phyloP scores from a whole-genome alignment of 345 rosid genomes.

The Triadica sebifera region DNA sequence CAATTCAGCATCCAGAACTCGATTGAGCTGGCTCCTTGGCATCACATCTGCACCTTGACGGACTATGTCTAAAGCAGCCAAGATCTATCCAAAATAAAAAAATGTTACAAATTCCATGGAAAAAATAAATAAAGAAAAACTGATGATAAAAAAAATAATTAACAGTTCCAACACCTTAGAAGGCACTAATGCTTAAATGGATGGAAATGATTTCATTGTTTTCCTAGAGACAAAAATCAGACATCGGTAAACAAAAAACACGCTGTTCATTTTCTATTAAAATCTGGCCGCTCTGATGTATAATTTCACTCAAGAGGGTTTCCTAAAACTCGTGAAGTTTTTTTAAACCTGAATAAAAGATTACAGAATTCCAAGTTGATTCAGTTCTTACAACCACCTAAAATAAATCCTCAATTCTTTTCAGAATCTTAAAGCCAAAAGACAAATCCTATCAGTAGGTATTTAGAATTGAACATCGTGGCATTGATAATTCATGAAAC shows the following conservation, averaged over 20 bases:
- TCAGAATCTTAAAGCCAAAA: background rate
- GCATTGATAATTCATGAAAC: background rate
- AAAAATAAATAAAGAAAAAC: background rate
- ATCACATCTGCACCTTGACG: slow-evolving; percentile 99
- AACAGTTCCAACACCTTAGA: background rate
- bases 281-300: background rate
- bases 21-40: slow-evolving; percentile 91
- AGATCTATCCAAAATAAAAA: slow-evolving; percentile 53
- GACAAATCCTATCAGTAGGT: background rate
- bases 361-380: background rate
- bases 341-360: background rate
- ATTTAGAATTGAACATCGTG: background rate
- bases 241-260: background rate
- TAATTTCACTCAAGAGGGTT: background rate
- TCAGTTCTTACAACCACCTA: background rate
- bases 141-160: background rate
- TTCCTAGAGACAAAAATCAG: background rate
- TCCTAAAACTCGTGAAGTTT: background rate
- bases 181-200: background rate
- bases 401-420: background rate
- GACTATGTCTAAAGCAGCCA: slow-evolving; percentile 92
- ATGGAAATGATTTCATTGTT: background rate
- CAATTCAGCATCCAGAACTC: slow-evolving; percentile 79
- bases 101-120: slow-evolving; percentile 9
- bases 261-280: background rate